Evolutionary conservation across 2,329 filamentous ascomycete genomes (phyloP).

Genomic region (Bimuria novae-zelandiae): DNA sequence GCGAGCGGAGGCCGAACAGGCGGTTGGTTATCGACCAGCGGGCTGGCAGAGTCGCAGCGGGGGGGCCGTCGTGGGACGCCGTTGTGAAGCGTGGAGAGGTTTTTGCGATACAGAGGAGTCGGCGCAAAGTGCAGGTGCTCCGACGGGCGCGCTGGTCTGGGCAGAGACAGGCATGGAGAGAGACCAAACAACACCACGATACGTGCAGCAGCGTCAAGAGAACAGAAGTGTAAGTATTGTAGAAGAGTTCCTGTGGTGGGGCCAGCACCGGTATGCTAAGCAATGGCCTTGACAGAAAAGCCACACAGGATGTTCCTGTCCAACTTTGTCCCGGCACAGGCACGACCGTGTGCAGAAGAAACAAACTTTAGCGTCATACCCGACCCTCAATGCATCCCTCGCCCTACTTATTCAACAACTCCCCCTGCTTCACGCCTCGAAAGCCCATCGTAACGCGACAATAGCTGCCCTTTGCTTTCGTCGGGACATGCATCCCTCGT

Average conservation of each 20-base stretch:
- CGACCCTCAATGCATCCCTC: background rate
- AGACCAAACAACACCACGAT: too few relatives aligned
- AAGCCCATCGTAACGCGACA: background rate
- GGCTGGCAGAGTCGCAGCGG: conserved; percentile 36
- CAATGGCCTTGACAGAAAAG: background rate
- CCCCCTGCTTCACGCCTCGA: background rate
- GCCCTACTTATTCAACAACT: background rate
- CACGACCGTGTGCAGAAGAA: conserved; percentile 1
- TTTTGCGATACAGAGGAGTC: background rate
- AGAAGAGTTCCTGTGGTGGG: background rate
- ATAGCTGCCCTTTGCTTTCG: background rate
- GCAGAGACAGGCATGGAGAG: conserved; percentile 6
- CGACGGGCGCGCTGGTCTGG: conserved; percentile 13
- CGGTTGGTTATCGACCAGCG: conserved; percentile 50
- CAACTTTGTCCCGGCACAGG: background rate
- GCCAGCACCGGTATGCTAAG: background rate
- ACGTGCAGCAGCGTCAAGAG: too few relatives aligned
- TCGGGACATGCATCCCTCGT: background rate
- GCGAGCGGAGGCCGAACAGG: conserved; percentile 43
- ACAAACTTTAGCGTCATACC: background rate
- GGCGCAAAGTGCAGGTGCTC: conserved; percentile 2
- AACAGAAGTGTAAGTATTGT: background rate
- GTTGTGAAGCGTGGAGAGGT: conserved; percentile 21
- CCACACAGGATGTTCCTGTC: background rate
- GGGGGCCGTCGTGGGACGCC: conserved; percentile 30